phyloP scores from a whole-genome alignment of 306 rosid species.

The Cucumis melo region DNA sequence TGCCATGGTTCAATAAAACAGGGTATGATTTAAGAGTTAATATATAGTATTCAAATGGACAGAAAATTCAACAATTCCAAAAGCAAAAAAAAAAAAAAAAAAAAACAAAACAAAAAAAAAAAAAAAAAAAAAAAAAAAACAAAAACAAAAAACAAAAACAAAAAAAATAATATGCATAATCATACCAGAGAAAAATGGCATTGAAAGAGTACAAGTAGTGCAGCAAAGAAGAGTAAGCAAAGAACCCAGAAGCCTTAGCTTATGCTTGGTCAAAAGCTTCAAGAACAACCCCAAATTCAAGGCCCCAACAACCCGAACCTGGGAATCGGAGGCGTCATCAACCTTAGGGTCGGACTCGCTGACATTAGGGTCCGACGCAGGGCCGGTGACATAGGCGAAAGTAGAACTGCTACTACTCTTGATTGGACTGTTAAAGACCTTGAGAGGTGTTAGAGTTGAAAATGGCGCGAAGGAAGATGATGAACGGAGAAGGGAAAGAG shows the following conservation, averaged over 20 bases:
- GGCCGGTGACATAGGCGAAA: constrained; percentile 63
- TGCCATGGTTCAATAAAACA: neutral
- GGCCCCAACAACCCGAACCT: constrained; percentile 15
- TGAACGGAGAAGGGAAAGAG: constrained; percentile 5
- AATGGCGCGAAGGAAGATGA: constrained; percentile 15
- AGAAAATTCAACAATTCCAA: neutral
- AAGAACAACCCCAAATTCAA: constrained; percentile 41
- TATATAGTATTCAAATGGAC: neutral
- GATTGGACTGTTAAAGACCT: neutral
- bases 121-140: too few species aligned
- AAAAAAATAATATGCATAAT: neutral
- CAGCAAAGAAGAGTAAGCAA: constrained; percentile 49
- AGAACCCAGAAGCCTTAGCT: constrained; percentile 38
- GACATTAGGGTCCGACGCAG: constrained; percentile 57
- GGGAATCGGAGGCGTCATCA: constrained; percentile 9
- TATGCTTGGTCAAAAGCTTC: constrained; percentile 50
- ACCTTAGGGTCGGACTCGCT: constrained; percentile 36
- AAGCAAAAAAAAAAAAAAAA: neutral
- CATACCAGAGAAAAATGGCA: constrained; percentile 76
- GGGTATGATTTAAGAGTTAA: neutral
- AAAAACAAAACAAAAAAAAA: too few species aligned
- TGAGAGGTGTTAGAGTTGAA: neutral
- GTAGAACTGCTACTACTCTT: neutral
- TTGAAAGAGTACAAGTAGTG: constrained; percentile 77
- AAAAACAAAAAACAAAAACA: too few species aligned